A percentile compares a stretch with the other conserved stretches of the same genome.
Evolutionary conservation across 176 grass and related monocot species (phyloP).

Genomic region (Ampelocalamus luodianensis): DNA sequence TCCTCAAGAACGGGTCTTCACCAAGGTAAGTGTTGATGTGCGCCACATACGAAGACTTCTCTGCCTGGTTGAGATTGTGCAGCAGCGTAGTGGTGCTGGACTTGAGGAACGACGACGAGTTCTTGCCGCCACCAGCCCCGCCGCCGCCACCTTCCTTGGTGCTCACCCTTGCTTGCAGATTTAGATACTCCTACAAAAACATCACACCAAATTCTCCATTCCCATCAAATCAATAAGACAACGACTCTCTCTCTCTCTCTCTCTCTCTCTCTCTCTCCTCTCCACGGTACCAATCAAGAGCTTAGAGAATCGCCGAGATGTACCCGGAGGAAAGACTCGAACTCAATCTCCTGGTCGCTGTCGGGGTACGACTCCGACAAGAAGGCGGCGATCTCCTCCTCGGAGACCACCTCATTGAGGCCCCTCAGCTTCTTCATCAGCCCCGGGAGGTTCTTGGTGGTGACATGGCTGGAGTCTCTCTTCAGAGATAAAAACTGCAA

Average conservation of each 20-base stretch:
- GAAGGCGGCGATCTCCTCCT: slow-evolving; percentile 69
- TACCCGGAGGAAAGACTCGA: slow-evolving; percentile 88
- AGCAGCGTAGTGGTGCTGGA: slow-evolving; percentile 82
- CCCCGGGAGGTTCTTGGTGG: slow-evolving; percentile 70
- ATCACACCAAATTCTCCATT: background rate
- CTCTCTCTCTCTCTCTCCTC: background rate
- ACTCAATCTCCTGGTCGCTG: slow-evolving; percentile 78
- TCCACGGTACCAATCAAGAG: background rate
- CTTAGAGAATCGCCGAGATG: slow-evolving; percentile 24
- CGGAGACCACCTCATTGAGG: slow-evolving; percentile 66
- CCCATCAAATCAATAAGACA: slow-evolving; percentile 4
- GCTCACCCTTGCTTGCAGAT: slow-evolving; percentile 66
- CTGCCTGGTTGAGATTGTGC: slow-evolving; percentile 91
- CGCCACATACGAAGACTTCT: slow-evolving; percentile 91
- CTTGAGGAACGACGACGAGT: slow-evolving; percentile 83
- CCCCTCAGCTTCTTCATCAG: slow-evolving; percentile 88
- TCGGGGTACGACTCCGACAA: slow-evolving; percentile 70
- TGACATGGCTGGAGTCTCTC: slow-evolving; percentile 74
- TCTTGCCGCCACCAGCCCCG: slow-evolving; percentile 49
- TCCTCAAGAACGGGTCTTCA: slow-evolving; percentile 88
- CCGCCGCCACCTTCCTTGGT: slow-evolving; percentile 52
- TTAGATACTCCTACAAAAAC: slow-evolving; percentile 70
- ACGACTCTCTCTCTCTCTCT: background rate
- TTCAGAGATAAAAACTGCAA: slow-evolving; percentile 74
- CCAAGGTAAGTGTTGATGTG: slow-evolving; percentile 93